Conservation (phyloP, 306 rosid species). For the Cicer bijugum region DNA sequence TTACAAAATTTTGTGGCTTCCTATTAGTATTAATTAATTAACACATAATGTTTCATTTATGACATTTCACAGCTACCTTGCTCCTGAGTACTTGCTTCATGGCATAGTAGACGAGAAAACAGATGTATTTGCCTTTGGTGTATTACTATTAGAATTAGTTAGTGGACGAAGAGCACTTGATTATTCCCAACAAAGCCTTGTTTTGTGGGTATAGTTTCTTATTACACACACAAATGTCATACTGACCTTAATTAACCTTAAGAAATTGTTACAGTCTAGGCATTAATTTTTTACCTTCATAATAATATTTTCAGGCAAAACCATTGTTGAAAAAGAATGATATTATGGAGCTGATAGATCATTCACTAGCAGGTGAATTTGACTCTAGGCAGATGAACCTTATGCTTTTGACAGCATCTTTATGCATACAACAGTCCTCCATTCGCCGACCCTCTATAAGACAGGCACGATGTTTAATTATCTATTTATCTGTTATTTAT, state of each 20-base stretch:
- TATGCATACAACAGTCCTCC: slow-evolving; percentile 83
- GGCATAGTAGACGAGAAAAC: slow-evolving; percentile 98
- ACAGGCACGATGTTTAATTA: slow-evolving; percentile 58
- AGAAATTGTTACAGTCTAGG: background rate
- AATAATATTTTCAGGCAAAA: slow-evolving; percentile 62
- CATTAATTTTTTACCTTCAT: background rate
- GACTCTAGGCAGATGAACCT: slow-evolving; percentile 64
- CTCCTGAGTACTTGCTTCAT: slow-evolving; percentile 90
- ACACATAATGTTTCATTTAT: slow-evolving; percentile 25
- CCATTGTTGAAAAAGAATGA: slow-evolving; percentile 80
- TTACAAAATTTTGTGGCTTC: background rate
- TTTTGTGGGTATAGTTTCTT: slow-evolving; percentile 74
- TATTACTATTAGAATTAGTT: slow-evolving; percentile 79
- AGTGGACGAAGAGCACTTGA: slow-evolving; percentile 94
- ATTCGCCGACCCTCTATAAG: slow-evolving; percentile 80
- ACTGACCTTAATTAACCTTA: background rate
- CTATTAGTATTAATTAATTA: background rate
- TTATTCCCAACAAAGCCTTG: slow-evolving; percentile 94
- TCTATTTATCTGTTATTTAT: background rate
- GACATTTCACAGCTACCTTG: slow-evolving; percentile 68
- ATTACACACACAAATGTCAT: background rate
- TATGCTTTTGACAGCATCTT: slow-evolving; percentile 74
- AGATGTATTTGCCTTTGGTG: slow-evolving; percentile 92
- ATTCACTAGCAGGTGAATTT: slow-evolving; percentile 59
- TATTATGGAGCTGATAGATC: slow-evolving; percentile 65